A percentile compares a stretch with the other conserved stretches of the same genome.
phyloP scores from a whole-genome alignment of 202 grass and related monocot genomes.

The Miscanthus sacchariflorus region DNA sequence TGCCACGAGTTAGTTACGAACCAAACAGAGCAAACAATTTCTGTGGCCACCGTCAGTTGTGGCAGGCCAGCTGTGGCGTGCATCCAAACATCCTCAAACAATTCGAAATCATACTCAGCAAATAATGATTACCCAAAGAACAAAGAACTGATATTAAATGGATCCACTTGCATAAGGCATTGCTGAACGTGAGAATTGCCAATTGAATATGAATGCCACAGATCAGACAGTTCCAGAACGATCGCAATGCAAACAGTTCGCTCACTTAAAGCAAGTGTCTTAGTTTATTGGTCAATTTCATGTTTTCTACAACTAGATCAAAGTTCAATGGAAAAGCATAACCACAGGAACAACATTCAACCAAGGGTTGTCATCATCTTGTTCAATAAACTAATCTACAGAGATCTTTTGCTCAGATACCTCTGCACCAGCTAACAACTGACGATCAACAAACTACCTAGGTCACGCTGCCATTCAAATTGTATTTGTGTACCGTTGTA shows the following conservation, averaged over 20 bases:
- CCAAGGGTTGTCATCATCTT: background rate
- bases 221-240: background rate
- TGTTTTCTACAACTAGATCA: conserved; percentile 1
- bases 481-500: background rate
- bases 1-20: no score
- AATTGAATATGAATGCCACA: background rate
- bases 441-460: background rate
- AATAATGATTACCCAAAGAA: conserved; percentile 8
- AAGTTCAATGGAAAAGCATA: background rate
- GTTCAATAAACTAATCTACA: background rate
- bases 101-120: background rate
- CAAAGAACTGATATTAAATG: conserved; percentile 1
- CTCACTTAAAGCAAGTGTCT: background rate
- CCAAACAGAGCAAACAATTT: no score
- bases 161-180: background rate
- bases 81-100: background rate
- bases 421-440: background rate
- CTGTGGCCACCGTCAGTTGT: no score
- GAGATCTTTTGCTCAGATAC: background rate
- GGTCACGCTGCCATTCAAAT: background rate
- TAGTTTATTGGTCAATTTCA: background rate
- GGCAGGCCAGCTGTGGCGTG: no score
- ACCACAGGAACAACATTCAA: background rate
- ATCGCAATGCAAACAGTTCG: background rate
- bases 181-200: conserved; percentile 1